Percentiles rank a stretch among this genome's conserved stretches.
Evolutionary conservation across 805 yeast species (phyloP).

Genomic region (Wickerhamiella cacticola): DNA sequence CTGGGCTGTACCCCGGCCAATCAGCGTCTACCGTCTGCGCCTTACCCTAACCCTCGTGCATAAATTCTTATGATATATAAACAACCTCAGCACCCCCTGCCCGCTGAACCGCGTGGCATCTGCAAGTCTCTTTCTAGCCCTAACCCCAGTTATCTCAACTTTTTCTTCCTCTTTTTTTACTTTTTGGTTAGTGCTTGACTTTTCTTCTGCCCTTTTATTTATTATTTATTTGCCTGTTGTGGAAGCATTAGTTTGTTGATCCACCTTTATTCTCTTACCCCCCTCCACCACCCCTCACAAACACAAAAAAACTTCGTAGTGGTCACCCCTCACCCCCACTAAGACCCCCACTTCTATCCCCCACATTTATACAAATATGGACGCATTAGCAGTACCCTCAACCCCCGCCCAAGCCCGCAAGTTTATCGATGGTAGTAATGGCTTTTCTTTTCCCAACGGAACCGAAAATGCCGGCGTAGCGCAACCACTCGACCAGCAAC

Average conservation of each 20-base stretch:
- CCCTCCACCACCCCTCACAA: background rate
- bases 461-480: background rate
- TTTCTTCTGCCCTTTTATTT: slow-evolving; percentile 1
- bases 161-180: background rate
- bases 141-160: background rate
- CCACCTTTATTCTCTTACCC: background rate
- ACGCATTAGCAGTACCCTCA: slow-evolving; percentile 61
- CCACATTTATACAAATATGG: slow-evolving; percentile 35
- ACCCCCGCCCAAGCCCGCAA: slow-evolving; percentile 68
- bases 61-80: slow-evolving; percentile 5
- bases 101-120: slow-evolving; percentile 1
- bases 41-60: slow-evolving; percentile 13
- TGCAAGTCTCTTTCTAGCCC: slow-evolving; percentile 9
- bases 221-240: slow-evolving; percentile 9
- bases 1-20: slow-evolving; percentile 18
- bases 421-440: slow-evolving; percentile 34
- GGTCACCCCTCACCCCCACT: slow-evolving; percentile 3
- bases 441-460: slow-evolving; percentile 9
- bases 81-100: slow-evolving; percentile 5
- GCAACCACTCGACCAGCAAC: slow-evolving; percentile 4
- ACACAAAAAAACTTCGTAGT: background rate
- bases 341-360: background rate
- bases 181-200: background rate
- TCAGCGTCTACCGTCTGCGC: slow-evolving; percentile 1
- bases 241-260: slow-evolving; percentile 12